Conservation (phyloP, 176 grass and related monocot species). For the Lolium multiflorum region DNA sequence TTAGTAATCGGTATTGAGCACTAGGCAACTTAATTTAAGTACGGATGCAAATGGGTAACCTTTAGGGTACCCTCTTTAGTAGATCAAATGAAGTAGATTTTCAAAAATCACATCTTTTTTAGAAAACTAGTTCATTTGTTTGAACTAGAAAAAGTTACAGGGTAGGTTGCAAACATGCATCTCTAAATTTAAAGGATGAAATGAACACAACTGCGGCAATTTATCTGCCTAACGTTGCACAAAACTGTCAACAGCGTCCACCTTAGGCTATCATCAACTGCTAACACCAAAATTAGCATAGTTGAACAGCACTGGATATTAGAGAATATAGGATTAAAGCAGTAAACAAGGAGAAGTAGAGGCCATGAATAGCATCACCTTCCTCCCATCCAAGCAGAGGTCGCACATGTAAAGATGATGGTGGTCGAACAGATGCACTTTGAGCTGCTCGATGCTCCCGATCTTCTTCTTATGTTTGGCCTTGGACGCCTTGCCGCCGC, state of each 20-base stretch:
- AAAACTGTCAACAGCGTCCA: not conserved
- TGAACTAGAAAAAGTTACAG: no score
- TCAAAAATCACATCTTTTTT: no score
- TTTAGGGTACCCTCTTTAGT: no score
- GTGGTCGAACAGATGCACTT: constrained; percentile 66
- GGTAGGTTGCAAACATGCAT: no score
- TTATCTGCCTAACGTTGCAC: constrained; percentile 3
- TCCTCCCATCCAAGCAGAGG: constrained; percentile 80
- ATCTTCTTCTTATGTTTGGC: constrained; percentile 58
- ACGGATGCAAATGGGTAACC: no score
- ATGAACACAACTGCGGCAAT: not conserved
- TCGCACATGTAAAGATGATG: constrained; percentile 74
- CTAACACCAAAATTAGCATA: not conserved
- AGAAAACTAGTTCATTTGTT: no score
- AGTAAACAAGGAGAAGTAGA: constrained; percentile 17
- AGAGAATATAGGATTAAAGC: not conserved
- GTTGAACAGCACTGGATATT: constrained; percentile 4
- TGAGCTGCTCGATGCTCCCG: constrained; percentile 72
- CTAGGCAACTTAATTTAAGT: not conserved
- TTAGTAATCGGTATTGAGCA: not conserved
- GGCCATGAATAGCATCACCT: constrained; percentile 49
- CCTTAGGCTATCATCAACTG: not conserved
- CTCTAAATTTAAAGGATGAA: not conserved
- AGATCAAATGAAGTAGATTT: no score
- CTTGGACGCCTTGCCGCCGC: constrained; percentile 33